These are phyloP conservation scores for Leccinum olivaceoglutinosum DNA, from an alignment of 1,284 basidiomycete genomes.

Conservation along the genomic window DNA sequence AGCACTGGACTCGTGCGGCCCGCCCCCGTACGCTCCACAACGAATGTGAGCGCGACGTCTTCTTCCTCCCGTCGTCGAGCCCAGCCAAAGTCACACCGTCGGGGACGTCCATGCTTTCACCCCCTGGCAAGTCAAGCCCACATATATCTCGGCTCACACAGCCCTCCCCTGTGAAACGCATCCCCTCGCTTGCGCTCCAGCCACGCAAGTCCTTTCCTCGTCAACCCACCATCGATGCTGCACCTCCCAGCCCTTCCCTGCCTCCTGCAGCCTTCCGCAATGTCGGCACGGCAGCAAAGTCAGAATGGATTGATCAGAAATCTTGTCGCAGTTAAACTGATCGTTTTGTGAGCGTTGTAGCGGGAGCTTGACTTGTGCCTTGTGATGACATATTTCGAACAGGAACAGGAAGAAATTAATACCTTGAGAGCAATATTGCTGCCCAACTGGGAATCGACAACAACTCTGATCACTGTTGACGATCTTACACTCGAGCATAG, in stretches of 20 bases:
- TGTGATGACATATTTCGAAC: too few species aligned
- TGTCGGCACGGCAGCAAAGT: too few species aligned
- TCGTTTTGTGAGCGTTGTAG: too few species aligned
- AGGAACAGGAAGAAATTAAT: too few species aligned
- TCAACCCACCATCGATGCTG: conserved; percentile 25
- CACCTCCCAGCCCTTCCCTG: conserved; percentile 16
- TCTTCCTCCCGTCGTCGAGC: conserved; percentile 39
- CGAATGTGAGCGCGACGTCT: conserved; percentile 21
- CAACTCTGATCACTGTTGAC: conserved; percentile 39
- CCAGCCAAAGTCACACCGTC: conserved; percentile 32
- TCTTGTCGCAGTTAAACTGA: too few species aligned
- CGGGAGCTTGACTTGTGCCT: too few species aligned
- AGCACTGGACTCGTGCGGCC: conserved; percentile 23
- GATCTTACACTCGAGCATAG: conserved; percentile 67
- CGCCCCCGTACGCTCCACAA: conserved; percentile 31
- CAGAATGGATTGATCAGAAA: too few species aligned
- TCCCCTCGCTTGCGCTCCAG: conserved; percentile 32
- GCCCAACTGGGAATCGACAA: too few species aligned
- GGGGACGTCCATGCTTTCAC: conserved; percentile 17
- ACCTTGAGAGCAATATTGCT: too few species aligned
- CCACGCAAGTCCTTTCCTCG: conserved; percentile 30
- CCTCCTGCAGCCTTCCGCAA: too few species aligned
- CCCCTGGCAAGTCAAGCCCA: conserved; percentile 21
- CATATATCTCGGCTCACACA: conserved; percentile 27
- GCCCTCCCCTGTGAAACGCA: conserved; percentile 38